phyloP scores from a whole-genome alignment of 345 rosid species.

The Salix suchowensis region DNA sequence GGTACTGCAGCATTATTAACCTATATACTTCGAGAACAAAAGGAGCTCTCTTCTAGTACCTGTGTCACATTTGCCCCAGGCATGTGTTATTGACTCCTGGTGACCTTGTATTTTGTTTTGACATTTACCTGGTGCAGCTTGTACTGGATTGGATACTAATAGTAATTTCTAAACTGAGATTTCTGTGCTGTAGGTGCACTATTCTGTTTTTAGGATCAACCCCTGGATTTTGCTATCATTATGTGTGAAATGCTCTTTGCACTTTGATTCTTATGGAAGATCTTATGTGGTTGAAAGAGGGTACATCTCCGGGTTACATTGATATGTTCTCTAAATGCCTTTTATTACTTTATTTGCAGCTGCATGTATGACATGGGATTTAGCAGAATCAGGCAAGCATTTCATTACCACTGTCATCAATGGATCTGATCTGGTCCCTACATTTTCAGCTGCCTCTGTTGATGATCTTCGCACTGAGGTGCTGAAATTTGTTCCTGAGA shows the following conservation, averaged over 20 bases:
- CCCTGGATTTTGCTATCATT: background rate
- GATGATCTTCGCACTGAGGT: conserved; percentile 97
- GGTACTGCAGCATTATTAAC: conserved; percentile 94
- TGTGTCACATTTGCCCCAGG: conserved; percentile 97
- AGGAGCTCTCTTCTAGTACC: conserved; percentile 71
- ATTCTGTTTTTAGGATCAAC: background rate
- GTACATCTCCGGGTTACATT: background rate
- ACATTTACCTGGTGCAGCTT: background rate
- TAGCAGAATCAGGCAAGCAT: conserved; percentile 97
- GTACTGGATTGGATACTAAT: background rate
- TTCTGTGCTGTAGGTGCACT: background rate
- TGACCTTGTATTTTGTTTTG: background rate
- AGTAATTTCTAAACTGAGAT: background rate
- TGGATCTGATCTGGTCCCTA: conserved; percentile 95
- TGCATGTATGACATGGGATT: conserved; percentile 99
- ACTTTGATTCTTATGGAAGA: background rate
- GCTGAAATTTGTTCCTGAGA: conserved; percentile 10
- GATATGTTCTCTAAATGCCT: conserved; percentile 18
- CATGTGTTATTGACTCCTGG: conserved; percentile 11
- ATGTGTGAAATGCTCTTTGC: background rate
- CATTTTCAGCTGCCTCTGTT: conserved; percentile 83
- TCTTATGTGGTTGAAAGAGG: background rate
- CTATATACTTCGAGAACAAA: conserved; percentile 81
- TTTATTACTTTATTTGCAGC: conserved; percentile 48
- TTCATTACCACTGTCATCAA: conserved; percentile 74